These are phyloP conservation scores for Phytophthora tubulina DNA, from an alignment of 352 stramenopile genomes.

Conservation along the genomic window DNA sequence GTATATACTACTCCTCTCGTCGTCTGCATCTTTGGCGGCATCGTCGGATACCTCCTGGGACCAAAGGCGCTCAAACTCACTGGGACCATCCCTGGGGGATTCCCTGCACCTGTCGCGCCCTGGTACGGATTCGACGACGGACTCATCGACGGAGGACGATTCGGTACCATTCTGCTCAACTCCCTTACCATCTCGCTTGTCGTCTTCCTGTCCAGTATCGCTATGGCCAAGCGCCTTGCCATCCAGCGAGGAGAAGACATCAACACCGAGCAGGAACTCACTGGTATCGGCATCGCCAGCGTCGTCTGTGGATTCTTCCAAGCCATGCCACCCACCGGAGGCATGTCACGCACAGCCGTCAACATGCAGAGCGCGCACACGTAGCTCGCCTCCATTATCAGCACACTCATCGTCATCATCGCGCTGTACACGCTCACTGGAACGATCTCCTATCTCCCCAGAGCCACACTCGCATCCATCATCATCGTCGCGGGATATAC, in stretches of 20 bases:
- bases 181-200: conserved; percentile 80
- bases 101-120: conserved; percentile 52
- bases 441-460: conserved; percentile 88
- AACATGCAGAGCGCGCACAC: conserved; percentile 89
- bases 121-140: conserved; percentile 63
- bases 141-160: conserved; percentile 49
- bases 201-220: conserved; percentile 90
- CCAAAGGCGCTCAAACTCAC: conserved; percentile 76
- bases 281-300: conserved; percentile 88
- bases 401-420: conserved; percentile 81
- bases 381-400: conserved; percentile 86
- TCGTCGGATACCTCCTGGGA: conserved; percentile 57
- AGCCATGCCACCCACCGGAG: conserved; percentile 85
- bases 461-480: conserved; percentile 79
- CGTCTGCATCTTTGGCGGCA: conserved; percentile 75
- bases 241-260: conserved; percentile 76
- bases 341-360: conserved; percentile 90
- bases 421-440: conserved; percentile 86
- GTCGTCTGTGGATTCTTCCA: conserved; percentile 86
- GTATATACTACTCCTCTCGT: no score
- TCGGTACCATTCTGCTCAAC: conserved; percentile 64
- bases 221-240: conserved; percentile 87
- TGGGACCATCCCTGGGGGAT: conserved; percentile 66
- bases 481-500: conserved; percentile 92
- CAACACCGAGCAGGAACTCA: conserved; percentile 82